Conservation (phyloP, 2,329 filamentous ascomycete genomes). For the Paracoccidioides brasiliensis region DNA sequence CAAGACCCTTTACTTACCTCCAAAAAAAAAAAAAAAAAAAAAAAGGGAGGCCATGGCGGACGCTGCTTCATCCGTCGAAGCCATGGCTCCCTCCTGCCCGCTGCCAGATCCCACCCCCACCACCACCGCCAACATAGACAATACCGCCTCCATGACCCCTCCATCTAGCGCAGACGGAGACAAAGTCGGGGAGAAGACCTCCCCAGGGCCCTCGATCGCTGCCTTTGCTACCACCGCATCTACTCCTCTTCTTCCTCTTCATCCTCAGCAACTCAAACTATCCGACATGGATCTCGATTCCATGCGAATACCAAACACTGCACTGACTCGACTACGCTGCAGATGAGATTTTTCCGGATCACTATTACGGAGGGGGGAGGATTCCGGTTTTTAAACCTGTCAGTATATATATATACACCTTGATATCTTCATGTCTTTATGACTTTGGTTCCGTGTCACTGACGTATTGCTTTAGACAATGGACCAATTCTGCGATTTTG, state of each 20-base stretch:
- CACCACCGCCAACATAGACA: constrained; percentile 3
- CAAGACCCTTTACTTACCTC: no score
- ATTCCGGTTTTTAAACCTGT: constrained; percentile 88
- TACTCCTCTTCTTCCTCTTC: constrained; percentile 4
- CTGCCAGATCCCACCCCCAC: neutral
- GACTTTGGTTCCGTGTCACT: neutral
- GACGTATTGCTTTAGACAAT: constrained; percentile 45
- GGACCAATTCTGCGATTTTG: constrained; percentile 89
- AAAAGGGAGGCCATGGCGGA: constrained; percentile 18
- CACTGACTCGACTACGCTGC: constrained; percentile 20
- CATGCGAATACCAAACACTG: constrained; percentile 13
- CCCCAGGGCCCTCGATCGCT: constrained; percentile 14
- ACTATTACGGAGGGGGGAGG: constrained; percentile 70
- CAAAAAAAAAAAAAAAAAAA: neutral
- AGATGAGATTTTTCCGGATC: constrained; percentile 68
- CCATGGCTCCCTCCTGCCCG: neutral
- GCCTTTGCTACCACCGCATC: constrained; percentile 23
- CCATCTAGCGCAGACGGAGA: constrained; percentile 33
- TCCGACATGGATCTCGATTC: constrained; percentile 31
- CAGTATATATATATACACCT: constrained; percentile 25
- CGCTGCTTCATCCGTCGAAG: constrained; percentile 2
- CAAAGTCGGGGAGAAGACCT: constrained; percentile 14
- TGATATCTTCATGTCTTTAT: neutral
- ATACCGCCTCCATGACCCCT: constrained; percentile 29
- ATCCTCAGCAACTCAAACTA: constrained; percentile 17